Percentiles rank a stretch among this genome's conserved stretches.
These are phyloP conservation scores for Ilyonectria destructans DNA, from an alignment of 2,329 filamentous ascomycete genomes.

Conservation along the genomic window DNA sequence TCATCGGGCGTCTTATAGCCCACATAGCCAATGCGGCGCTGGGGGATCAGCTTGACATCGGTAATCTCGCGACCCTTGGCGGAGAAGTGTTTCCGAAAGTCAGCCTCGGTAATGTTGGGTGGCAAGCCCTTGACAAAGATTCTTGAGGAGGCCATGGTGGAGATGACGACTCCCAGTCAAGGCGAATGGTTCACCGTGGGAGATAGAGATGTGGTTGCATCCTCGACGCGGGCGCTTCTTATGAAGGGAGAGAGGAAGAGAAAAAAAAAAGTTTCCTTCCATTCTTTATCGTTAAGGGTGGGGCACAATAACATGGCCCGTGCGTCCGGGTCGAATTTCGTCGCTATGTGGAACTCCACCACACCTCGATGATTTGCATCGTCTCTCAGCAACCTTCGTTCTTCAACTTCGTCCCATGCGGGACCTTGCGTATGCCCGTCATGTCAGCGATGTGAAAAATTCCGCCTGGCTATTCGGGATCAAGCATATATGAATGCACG, in stretches of 20 bases:
- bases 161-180: conserved; percentile 43
- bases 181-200: conserved; percentile 47
- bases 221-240: conserved; percentile 44
- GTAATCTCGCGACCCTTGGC: conserved; percentile 82
- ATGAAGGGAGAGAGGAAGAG: conserved; percentile 41
- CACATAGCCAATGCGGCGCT: conserved; percentile 94
- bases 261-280: conserved; percentile 50
- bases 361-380: conserved; percentile 32
- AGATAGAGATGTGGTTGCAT: conserved; percentile 44
- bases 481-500: not conserved
- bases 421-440: not conserved
- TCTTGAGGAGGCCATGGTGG: conserved; percentile 73
- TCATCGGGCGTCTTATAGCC: conserved; percentile 90
- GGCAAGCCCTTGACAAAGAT: conserved; percentile 89
- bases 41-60: conserved; percentile 91
- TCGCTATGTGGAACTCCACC: conserved; percentile 40
- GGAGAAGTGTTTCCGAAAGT: conserved; percentile 92
- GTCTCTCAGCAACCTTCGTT: conserved; percentile 38
- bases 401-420: conserved; percentile 30
- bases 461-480: not conserved
- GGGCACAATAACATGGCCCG: conserved; percentile 42
- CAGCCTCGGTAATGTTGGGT: conserved; percentile 86
- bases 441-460: conserved; percentile 8
- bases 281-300: conserved; percentile 49
- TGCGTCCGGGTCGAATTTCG: conserved; percentile 35